Evolutionary conservation across 441 rosid genomes (phyloP).

Genomic region (Pelargonium hybrid): DNA sequence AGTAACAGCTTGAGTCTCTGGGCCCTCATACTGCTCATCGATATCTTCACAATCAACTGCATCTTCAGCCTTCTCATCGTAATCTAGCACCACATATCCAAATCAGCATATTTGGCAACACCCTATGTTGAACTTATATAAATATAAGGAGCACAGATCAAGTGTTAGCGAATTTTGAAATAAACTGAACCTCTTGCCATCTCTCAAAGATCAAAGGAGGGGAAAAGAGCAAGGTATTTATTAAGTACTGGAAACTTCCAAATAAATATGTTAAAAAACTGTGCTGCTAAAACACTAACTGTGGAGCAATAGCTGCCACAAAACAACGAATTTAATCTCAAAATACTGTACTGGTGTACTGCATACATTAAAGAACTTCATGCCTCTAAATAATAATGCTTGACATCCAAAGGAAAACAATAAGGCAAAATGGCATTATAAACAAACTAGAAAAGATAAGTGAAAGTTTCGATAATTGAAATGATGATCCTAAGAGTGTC

Average conservation of each 20-base stretch:
- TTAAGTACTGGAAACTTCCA: too few relatives aligned
- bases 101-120: conserved; percentile 22
- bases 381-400: not conserved
- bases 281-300: not conserved
- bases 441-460: conserved; percentile 8
- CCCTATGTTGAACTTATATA: not conserved
- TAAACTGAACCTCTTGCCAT: too few relatives aligned
- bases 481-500: conserved; percentile 38
- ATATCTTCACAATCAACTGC: conserved; percentile 92
- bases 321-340: not conserved
- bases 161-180: too few relatives aligned
- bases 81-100: conserved; percentile 49
- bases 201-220: too few relatives aligned
- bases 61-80: conserved; percentile 83
- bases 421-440: not conserved
- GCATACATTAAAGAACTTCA: not conserved
- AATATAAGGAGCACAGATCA: too few relatives aligned
- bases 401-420: conserved; percentile 1
- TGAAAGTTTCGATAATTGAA: conserved; percentile 15
- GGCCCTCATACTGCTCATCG: conserved; percentile 94
- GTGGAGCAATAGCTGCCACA: not conserved
- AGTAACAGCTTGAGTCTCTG: conserved; percentile 62
- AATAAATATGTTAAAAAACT: too few relatives aligned
- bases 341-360: not conserved
- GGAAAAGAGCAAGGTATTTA: too few relatives aligned